Evolutionary conservation across 1,284 basidiomycete genomes (phyloP).

Genomic region (Megacollybia platyphylla): DNA sequence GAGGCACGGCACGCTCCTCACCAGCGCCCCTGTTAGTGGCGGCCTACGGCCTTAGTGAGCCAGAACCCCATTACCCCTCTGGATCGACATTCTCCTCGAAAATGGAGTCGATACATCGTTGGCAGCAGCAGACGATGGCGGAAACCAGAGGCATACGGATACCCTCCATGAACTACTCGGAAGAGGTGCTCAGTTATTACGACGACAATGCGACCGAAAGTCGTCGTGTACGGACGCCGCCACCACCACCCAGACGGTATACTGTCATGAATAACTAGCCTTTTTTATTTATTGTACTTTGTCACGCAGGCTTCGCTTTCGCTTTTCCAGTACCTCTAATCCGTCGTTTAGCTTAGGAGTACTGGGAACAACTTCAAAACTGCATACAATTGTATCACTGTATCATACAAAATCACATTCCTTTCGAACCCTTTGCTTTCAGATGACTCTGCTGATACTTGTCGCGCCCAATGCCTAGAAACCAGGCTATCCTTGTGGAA

Average conservation of each 20-base stretch:
- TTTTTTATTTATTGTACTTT: neutral
- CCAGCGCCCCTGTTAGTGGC: neutral
- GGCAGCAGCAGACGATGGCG: conserved; percentile 15
- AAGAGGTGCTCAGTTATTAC: conserved; percentile 18
- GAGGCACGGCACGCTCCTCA: neutral
- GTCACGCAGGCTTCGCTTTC: neutral
- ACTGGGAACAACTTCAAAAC: neutral
- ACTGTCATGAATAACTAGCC: conserved; percentile 9
- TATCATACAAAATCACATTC: neutral
- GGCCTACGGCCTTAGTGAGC: neutral
- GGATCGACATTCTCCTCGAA: neutral
- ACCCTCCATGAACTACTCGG: conserved; percentile 14
- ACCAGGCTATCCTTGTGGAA: neutral
- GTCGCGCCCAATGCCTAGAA: conserved; percentile 3
- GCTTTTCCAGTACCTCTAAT: neutral
- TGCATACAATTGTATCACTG: neutral
- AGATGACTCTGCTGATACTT: neutral
- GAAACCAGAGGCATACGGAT: conserved; percentile 11
- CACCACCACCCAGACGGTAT: conserved; percentile 13
- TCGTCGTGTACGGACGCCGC: conserved; percentile 10
- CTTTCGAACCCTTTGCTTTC: neutral
- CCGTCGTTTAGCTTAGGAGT: neutral
- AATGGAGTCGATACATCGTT: conserved; percentile 13
- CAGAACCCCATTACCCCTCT: neutral
- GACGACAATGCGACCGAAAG: conserved; percentile 13